These are phyloP conservation scores for Tuber magnatum DNA, from an alignment of 495 filamentous ascomycete species.

Conservation along the genomic window DNA sequence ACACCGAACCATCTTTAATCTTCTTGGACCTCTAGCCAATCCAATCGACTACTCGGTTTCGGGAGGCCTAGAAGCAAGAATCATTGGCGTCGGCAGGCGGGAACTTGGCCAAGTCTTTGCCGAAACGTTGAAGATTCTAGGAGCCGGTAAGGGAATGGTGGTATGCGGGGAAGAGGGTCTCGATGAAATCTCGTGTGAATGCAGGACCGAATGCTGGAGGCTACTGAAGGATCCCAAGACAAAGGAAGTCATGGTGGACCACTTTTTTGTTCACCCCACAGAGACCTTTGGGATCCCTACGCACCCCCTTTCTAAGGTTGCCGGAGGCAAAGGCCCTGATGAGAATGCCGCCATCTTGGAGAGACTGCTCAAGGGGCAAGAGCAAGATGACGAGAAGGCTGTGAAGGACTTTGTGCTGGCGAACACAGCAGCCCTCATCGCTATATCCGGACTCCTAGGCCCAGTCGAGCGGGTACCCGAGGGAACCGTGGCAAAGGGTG, in stretches of 20 bases:
- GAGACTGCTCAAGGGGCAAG: slow-evolving; percentile 63
- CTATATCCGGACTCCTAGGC: slow-evolving; percentile 78
- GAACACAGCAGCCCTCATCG: slow-evolving; percentile 83
- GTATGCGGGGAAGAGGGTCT: slow-evolving; percentile 92
- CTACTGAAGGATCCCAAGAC: slow-evolving; percentile 51
- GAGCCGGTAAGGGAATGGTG: slow-evolving; percentile 74
- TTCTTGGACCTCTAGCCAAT: slow-evolving; percentile 86
- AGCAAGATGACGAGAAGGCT: slow-evolving; percentile 69
- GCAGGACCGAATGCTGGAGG: slow-evolving; percentile 78
- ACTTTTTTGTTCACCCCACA: slow-evolving; percentile 65
- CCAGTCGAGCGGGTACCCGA: slow-evolving; percentile 53
- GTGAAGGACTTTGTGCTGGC: slow-evolving; percentile 89
- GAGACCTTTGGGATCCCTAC: slow-evolving; percentile 72
- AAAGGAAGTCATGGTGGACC: slow-evolving; percentile 55
- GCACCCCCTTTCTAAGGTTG: slow-evolving; percentile 68
- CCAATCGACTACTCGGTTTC: slow-evolving; percentile 57
- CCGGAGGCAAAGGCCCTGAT: slow-evolving; percentile 71
- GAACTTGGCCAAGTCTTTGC: slow-evolving; percentile 81
- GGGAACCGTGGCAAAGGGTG: slow-evolving; percentile 66
- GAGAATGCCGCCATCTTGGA: slow-evolving; percentile 82
- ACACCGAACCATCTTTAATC: slow-evolving; percentile 92
- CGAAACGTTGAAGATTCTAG: slow-evolving; percentile 69
- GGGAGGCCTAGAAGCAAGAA: slow-evolving; percentile 69
- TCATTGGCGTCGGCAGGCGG: slow-evolving; percentile 83
- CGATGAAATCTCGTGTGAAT: slow-evolving; percentile 89